Conservation (phyloP, 2,329 filamentous ascomycete genomes). For the Fusarium buharicum region DNA sequence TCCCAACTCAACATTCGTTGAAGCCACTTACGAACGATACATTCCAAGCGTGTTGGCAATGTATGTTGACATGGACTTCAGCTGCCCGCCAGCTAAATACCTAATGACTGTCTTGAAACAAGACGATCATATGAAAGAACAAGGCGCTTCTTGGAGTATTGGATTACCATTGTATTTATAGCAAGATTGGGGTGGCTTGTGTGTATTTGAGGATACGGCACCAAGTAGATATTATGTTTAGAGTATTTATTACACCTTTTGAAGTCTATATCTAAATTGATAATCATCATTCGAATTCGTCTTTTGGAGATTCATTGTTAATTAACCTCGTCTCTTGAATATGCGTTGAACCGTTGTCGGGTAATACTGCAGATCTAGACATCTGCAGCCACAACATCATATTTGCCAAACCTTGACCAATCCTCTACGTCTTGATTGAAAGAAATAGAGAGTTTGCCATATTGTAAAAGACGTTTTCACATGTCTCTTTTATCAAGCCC, state of each 20-base stretch:
- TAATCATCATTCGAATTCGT: too few species aligned
- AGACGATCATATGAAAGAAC: background rate
- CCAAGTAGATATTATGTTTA: constrained; percentile 10
- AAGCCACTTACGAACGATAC: background rate
- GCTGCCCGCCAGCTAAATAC: background rate
- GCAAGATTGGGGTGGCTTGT: constrained; percentile 7
- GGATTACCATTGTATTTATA: constrained; percentile 11
- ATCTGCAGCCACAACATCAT: background rate
- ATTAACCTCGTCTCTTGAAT: too few species aligned
- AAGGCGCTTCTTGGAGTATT: constrained; percentile 28
- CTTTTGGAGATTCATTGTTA: too few species aligned
- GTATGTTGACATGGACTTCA: background rate
- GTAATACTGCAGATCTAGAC: background rate
- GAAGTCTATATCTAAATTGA: background rate
- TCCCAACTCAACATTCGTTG: background rate
- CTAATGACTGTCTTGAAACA: background rate
- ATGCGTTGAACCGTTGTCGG: too few species aligned
- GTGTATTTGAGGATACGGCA: constrained; percentile 1
- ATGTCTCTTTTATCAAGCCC: background rate
- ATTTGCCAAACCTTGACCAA: background rate
- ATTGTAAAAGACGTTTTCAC: background rate
- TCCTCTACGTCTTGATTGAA: background rate
- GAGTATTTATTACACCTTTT: background rate
- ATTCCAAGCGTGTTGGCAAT: background rate
- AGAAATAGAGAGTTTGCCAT: background rate